Evolutionary conservation across 129 eudicot genomes (phyloP).

Genomic region (Arctium minus): DNA sequence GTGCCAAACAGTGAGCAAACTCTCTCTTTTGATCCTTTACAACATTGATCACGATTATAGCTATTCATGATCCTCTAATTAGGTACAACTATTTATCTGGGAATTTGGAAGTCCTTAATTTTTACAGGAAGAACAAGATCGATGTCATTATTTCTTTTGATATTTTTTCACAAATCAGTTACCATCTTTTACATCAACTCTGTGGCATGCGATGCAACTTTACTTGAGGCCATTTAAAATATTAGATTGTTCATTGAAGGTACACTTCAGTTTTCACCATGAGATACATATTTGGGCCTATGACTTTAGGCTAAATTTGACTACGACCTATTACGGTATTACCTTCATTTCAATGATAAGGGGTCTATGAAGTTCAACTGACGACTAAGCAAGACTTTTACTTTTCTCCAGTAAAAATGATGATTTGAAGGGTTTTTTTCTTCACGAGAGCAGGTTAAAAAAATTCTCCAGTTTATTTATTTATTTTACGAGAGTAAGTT

Average conservation of each 20-base stretch:
- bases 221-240: neutral
- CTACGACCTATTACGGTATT: neutral
- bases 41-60: neutral
- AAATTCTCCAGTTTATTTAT: neutral
- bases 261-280: neutral
- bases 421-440: neutral
- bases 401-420: neutral
- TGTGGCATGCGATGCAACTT: neutral
- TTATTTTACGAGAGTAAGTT: neutral
- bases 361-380: neutral
- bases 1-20: conserved; percentile 77
- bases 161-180: neutral
- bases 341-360: neutral
- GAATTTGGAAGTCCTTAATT: neutral
- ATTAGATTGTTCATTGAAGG: neutral
- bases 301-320: neutral
- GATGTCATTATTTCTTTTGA: neutral
- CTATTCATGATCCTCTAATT: conserved; percentile 1
- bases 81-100: neutral
- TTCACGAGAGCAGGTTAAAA: neutral
- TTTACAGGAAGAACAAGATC: neutral
- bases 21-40: conserved; percentile 1
- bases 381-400: neutral
- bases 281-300: neutral
- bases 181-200: neutral